phyloP scores from a whole-genome alignment of 169 alveolate species.

The Perkinsus chesapeaki region DNA sequence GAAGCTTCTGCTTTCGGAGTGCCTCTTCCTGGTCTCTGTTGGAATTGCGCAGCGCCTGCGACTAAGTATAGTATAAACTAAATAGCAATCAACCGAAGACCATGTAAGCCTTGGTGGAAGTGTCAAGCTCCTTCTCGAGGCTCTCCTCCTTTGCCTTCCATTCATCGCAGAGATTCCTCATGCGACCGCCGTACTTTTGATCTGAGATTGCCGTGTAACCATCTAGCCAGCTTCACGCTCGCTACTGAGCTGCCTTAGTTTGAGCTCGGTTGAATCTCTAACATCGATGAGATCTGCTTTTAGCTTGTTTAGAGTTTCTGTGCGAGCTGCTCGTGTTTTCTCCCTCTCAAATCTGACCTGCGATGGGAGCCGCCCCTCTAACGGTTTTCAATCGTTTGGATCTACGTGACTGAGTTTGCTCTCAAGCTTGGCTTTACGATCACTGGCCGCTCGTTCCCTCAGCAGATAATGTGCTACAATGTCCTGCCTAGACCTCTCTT shows the following conservation, averaged over 20 bases:
- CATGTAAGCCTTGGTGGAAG: neutral
- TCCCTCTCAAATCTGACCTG: neutral
- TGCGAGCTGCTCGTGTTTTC: neutral
- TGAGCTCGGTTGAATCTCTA: neutral
- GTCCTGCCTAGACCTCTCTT: slow-evolving; percentile 7
- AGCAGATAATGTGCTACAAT: neutral
- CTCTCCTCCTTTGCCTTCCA: neutral
- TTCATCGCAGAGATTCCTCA: neutral
- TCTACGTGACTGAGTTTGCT: neutral
- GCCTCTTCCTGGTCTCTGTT: neutral
- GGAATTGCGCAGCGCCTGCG: neutral
- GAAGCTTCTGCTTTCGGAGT: neutral
- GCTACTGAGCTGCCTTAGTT: neutral
- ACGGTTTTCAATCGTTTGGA: neutral
- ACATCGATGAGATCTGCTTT: slow-evolving; percentile 2
- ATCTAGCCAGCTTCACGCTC: neutral
- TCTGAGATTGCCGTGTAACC: neutral
- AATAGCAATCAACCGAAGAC: neutral
- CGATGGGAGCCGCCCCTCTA: neutral
- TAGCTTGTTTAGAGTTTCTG: neutral
- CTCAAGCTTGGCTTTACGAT: neutral
- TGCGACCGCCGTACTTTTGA: neutral
- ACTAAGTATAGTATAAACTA: neutral
- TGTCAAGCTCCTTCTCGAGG: neutral
- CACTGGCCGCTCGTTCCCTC: neutral